Conservation (phyloP, 805 yeast genomes). For the Metschnikowia continentalis region DNA sequence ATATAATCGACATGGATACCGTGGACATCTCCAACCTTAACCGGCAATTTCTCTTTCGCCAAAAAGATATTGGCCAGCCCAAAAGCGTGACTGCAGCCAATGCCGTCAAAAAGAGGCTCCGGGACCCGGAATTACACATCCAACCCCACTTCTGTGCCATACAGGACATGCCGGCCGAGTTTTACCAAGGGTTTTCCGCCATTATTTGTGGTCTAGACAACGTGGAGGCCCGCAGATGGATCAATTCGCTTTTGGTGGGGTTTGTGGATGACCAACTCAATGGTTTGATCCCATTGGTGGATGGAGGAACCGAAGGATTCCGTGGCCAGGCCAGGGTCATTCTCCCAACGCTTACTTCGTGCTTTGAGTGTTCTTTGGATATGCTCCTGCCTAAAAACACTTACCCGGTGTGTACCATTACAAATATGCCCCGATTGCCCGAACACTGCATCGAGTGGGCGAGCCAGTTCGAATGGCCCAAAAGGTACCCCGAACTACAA, state of each 20-base stretch:
- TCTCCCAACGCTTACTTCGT: conserved; percentile 78
- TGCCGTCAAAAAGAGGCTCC: conserved; percentile 47
- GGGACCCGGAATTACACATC: conserved; percentile 36
- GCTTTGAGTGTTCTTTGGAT: conserved; percentile 88
- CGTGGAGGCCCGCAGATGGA: conserved; percentile 88
- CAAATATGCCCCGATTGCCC: conserved; percentile 89
- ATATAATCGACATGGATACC: conserved; percentile 79
- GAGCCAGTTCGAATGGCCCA: conserved; percentile 69
- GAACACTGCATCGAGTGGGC: conserved; percentile 96
- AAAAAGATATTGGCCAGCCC: conserved; percentile 56
- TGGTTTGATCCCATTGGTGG: conserved; percentile 53
- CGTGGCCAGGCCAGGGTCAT: conserved; percentile 88
- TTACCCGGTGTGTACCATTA: conserved; percentile 90
- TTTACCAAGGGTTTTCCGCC: conserved; percentile 63
- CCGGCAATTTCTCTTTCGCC: conserved; percentile 68
- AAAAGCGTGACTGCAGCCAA: conserved; percentile 65
- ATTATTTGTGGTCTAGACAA: conserved; percentile 87
- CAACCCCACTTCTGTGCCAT: conserved; percentile 62
- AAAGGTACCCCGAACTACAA: conserved; percentile 38
- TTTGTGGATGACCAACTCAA: conserved; percentile 49
- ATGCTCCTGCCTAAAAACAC: conserved; percentile 62
- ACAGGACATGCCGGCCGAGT: conserved; percentile 53
- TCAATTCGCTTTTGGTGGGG: conserved; percentile 62
- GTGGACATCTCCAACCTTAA: conserved; percentile 74
- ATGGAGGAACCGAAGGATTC: conserved; percentile 95